Evolutionary conservation across 192 early-diverging fungal species (phyloP).

Genomic region (Backusella liffmaniae): DNA sequence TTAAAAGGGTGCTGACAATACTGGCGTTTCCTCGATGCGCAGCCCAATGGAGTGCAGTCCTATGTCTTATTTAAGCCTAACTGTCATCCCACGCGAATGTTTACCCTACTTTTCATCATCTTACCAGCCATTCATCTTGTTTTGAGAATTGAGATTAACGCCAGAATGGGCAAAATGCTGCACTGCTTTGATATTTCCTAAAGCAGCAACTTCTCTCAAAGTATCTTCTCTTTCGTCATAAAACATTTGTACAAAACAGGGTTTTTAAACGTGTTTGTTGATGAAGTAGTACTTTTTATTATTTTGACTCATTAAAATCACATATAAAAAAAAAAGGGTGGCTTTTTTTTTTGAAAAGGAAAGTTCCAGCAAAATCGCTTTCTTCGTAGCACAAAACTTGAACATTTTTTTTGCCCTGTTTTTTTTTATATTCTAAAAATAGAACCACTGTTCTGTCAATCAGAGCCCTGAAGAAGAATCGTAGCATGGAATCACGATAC

Average conservation of each 20-base stretch:
- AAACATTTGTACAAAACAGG: conserved; percentile 16
- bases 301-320: too few relatives aligned
- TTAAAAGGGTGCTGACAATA: conserved; percentile 58
- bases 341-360: not conserved
- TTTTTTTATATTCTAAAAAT: too few relatives aligned
- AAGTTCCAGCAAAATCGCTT: not conserved
- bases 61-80: conserved; percentile 8
- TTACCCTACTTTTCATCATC: not conserved
- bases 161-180: conserved; percentile 60
- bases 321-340: not conserved
- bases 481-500: too few relatives aligned
- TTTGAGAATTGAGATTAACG: conserved; percentile 66
- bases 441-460: too few relatives aligned
- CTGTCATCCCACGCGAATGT: not conserved
- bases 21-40: conserved; percentile 59
- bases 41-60: conserved; percentile 80
- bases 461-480: too few relatives aligned
- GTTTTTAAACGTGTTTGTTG: not conserved
- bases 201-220: conserved; percentile 44
- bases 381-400: too few relatives aligned
- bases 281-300: not conserved
- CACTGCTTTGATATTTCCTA: conserved; percentile 73
- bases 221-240: conserved; percentile 37
- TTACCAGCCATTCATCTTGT: conserved; percentile 73
- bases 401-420: too few relatives aligned